Evolutionary conservation across 2,329 filamentous ascomycete species (phyloP), one percentile per base, ranked within the genome.

Genomic region (Dactylellina parvicollis): DNA sequence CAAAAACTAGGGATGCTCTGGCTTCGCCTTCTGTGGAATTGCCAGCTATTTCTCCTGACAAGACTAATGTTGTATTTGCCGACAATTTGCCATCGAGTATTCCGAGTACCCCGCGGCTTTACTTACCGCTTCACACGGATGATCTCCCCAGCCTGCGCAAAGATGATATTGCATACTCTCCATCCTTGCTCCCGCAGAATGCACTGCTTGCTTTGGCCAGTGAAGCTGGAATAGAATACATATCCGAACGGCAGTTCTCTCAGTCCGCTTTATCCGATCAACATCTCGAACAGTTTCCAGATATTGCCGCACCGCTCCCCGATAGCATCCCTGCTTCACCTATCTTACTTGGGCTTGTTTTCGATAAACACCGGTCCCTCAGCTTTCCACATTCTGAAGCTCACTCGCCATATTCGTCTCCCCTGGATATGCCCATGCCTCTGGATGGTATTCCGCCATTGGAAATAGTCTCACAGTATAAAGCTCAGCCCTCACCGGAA

Each of bases 301-400:
- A 28, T 26, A 22, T 28, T 26, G 4, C 20, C 14, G 18, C 5
- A n/a, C 24, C 24, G 5, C 46, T 71, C 10, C 65, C 65, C 1
- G 56, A 50, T 7, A 71, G 65, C 10, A 4, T 57, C 16, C 65
- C 56, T 4, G 3, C 47, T 12, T 71, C 65, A 4, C 24, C 56
- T 9, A 4, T 62, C 36, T 30, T 34, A 2, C 10, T 56, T 24
- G 44, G n/a, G 3, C n/a, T 32, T 18, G 42, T 8, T 26, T 3
- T 38, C 12, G 20, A 54, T 28, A 52, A 47, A 34, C 14, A 22
- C 26, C 26, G 12, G 26, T 38, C n/a, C 7, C n/a, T 32, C 9
- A 40, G 7, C 9, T 44, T 56, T 16, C 32, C 34, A 16, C 22
- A 30, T 14, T 71, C 57, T n/a, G 50, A 46, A 42, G 16, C 5